A percentile compares a stretch with the other conserved stretches of the same genome.
Conservation (phyloP, 768 basidiomycete species). For the Tephrocybe sp. region DNA sequence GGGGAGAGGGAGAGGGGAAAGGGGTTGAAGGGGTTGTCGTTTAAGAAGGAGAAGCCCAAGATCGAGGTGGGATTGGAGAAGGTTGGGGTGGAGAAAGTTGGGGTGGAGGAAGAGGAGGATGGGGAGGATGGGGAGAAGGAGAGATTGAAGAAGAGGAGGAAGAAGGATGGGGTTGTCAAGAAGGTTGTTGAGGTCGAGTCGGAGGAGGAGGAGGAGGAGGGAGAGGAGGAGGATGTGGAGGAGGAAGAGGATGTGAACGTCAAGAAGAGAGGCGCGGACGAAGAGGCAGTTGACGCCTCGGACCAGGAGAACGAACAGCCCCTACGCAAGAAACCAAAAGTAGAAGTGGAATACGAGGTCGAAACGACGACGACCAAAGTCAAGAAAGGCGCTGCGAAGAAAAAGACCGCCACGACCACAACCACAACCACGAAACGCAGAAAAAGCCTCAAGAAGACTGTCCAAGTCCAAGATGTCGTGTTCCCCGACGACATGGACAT, state of each 20-base stretch:
- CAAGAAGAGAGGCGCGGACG: constrained; percentile 46
- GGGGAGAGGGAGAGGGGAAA: constrained; percentile 34
- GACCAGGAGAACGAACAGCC: constrained; percentile 36
- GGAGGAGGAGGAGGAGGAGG: constrained; percentile 59
- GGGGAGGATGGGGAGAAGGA: constrained; percentile 39
- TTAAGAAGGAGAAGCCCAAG: constrained; percentile 41
- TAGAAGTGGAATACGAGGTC: constrained; percentile 23
- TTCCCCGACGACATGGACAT: constrained; percentile 45
- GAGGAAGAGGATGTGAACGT: constrained; percentile 53
- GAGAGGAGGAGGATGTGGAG: constrained; percentile 55
- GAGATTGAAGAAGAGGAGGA: constrained; percentile 37
- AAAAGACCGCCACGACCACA: constrained; percentile 37
- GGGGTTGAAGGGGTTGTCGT: constrained; percentile 45
- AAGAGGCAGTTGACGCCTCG: constrained; percentile 32
- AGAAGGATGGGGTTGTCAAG: constrained; percentile 43
- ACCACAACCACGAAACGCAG: constrained; percentile 26
- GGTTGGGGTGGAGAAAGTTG: constrained; percentile 37
- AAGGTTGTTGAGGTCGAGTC: constrained; percentile 34
- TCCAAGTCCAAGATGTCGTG: constrained; percentile 46
- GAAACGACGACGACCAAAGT: constrained; percentile 33
- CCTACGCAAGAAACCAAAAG: constrained; percentile 43
- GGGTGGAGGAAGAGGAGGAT: constrained; percentile 35
- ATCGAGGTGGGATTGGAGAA: constrained; percentile 43
- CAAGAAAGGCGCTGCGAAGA: constrained; percentile 32
- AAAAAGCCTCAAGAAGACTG: constrained; percentile 33